Percentiles rank a stretch among this genome's conserved stretches.
phyloP scores from a whole-genome alignment of 208 protist genomes.

The Leishmania amazonensis region DNA sequence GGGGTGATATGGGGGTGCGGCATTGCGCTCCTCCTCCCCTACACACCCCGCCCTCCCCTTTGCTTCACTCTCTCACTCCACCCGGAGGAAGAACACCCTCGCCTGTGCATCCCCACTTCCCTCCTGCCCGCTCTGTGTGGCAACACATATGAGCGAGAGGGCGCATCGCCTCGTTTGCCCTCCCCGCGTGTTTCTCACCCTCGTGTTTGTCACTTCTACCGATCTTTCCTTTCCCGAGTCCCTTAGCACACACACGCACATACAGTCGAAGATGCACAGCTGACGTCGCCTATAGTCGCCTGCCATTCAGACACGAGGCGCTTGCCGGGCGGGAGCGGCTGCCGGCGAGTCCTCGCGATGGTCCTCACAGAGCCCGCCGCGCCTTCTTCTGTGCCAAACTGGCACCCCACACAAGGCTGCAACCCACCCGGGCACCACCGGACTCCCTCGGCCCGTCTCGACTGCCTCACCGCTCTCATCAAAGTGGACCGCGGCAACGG shows the following conservation, averaged over 20 bases:
- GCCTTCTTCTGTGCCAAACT: neutral
- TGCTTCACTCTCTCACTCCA: neutral
- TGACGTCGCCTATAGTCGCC: neutral
- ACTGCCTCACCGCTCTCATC: conserved; percentile 24
- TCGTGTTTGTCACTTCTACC: no score
- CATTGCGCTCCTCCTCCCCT: neutral
- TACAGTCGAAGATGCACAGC: neutral
- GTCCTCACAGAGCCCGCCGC: neutral
- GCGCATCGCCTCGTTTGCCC: no score
- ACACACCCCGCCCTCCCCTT: neutral
- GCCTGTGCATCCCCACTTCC: neutral
- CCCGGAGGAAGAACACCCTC: neutral
- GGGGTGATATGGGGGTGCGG: neutral
- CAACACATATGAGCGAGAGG: no score
- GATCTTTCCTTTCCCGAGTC: neutral
- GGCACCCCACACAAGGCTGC: neutral
- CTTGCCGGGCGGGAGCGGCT: neutral
- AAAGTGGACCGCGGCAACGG: conserved; percentile 12
- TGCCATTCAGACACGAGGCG: neutral
- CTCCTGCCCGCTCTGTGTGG: neutral
- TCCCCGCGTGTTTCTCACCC: neutral
- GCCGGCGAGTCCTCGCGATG: neutral
- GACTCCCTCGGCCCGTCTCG: conserved; percentile 10
- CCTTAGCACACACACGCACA: neutral
- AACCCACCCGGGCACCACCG: neutral